Evolutionary conservation across 2,329 filamentous ascomycete genomes (phyloP), one percentile per base, ranked within the genome.

Genomic region (Ophiobolus disseminans): DNA sequence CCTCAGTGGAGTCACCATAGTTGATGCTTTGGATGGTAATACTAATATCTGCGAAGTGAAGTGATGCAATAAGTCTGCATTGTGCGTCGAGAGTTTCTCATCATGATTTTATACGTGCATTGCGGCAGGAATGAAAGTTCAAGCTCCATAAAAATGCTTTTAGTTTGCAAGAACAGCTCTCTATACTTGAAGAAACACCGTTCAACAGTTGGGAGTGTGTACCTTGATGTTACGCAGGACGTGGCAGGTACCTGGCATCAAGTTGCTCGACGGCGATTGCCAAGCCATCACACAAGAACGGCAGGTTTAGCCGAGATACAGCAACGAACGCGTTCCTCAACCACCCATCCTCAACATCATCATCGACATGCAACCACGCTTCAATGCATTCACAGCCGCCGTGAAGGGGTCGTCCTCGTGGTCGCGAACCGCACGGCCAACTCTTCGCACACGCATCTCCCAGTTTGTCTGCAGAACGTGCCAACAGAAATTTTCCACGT

Each of bases 401-500:
- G 49, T 66, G 3, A 53, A 48, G 41, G 51, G 59, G 46, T 57
- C 59, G 16, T 36, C 42, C 13, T 37, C 50, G 40, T 59, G 52
- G 50, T 30, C 40, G 9, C 35, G 37, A 32, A 21, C 20, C 10
- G 21, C 11, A 3, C 32, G 45, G 8, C 42, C 55, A 3, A 10
- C 17, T 1, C 13, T 40, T 0, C 41, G 41, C 20, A 19, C 45
- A 21, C 60, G 53, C 8, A 45, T 57, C 19, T 38, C 58, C 14
- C 58, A 52, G 5, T 66, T 59, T 40, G 50, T 68, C 8, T 69
- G 65, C 36, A 50, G 58, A 35, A 60, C 36, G 34, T 70, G 68
- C 40, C 63, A 61, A 17, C 54, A 55, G 48, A 66, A 69, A 56
- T 70, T 71, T 60, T 67, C 67, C 3, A 59, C 66, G 1, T 61